Evolutionary conservation across 495 filamentous ascomycete species (phyloP).

Genomic region (Talaromyces nanjingensis): DNA sequence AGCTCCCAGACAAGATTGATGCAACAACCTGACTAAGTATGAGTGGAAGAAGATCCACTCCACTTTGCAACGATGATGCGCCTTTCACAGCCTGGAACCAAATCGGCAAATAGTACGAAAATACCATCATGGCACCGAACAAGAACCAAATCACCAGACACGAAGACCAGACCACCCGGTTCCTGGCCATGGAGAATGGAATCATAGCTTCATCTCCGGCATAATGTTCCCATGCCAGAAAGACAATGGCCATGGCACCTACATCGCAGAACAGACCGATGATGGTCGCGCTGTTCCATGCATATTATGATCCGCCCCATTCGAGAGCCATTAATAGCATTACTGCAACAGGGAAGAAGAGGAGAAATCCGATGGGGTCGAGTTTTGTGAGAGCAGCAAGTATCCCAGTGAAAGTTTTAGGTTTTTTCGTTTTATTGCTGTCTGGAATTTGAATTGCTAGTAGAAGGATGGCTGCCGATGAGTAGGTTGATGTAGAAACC

Average conservation of each 20-base stretch:
- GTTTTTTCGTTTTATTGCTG: constrained; percentile 23
- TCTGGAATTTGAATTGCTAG: constrained; percentile 36
- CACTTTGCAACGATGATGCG: constrained; percentile 19
- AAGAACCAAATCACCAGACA: constrained; percentile 5
- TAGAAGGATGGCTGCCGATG: constrained; percentile 33
- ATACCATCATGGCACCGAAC: neutral
- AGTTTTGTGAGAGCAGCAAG: constrained; percentile 17
- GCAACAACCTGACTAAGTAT: constrained; percentile 37
- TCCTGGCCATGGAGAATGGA: constrained; percentile 20
- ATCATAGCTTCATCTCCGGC: constrained; percentile 43
- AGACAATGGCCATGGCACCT: constrained; percentile 26
- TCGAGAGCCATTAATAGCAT: constrained; percentile 39
- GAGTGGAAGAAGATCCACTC: constrained; percentile 23
- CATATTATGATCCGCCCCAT: constrained; percentile 23
- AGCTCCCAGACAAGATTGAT: constrained; percentile 28
- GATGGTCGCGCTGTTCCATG: constrained; percentile 33
- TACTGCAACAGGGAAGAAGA: constrained; percentile 30
- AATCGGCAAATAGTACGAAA: constrained; percentile 23
- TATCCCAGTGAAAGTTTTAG: neutral
- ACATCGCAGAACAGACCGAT: constrained; percentile 42
- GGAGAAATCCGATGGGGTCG: constrained; percentile 28
- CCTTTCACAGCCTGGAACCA: constrained; percentile 29
- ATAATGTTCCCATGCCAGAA: constrained; percentile 31
- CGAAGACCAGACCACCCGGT: constrained; percentile 16
- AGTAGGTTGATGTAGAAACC: constrained; percentile 53